A percentile compares a stretch with the other conserved stretches of the same genome.
phyloP scores from a whole-genome alignment of 78 protist species.

The Chrysochromulina tobinii region DNA sequence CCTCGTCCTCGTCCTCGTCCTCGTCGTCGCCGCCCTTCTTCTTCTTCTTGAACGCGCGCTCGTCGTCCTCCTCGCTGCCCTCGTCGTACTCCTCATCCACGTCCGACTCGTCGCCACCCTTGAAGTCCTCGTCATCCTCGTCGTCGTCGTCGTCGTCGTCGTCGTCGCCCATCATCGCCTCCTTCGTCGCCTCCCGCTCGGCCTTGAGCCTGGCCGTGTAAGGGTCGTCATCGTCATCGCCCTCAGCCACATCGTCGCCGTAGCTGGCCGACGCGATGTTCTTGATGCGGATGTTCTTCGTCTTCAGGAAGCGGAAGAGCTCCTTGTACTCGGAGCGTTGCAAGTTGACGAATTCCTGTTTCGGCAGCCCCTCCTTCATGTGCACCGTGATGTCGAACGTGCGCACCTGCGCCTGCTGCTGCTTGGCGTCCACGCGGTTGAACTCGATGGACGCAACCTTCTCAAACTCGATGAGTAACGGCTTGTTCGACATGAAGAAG shows the following conservation, averaged over 20 bases:
- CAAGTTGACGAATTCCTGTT: background rate
- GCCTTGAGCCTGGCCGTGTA: background rate
- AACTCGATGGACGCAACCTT: background rate
- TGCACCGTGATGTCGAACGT: background rate
- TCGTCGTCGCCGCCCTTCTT: too few species aligned
- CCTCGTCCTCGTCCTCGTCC: background rate
- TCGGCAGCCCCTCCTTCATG: background rate
- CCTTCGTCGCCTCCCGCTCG: too few species aligned
- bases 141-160: slow-evolving; percentile 14
- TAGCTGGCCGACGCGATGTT: background rate
- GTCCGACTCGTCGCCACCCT: background rate
- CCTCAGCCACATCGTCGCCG: background rate
- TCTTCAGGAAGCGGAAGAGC: background rate
- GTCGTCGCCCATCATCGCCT: background rate
- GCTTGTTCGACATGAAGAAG: slow-evolving; percentile 69
- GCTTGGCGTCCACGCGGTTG: background rate
- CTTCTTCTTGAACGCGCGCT: background rate
- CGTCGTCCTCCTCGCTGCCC: background rate
- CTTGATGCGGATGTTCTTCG: background rate
- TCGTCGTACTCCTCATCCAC: slow-evolving; percentile 31
- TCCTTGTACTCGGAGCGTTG: background rate
- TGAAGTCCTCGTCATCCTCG: slow-evolving; percentile 19
- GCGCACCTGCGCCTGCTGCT: background rate
- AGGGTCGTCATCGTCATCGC: background rate
- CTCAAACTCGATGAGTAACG: slow-evolving; percentile 51